Conservation (phyloP, 176 grass and related monocot species). For the Bothriochloa decipiens region DNA sequence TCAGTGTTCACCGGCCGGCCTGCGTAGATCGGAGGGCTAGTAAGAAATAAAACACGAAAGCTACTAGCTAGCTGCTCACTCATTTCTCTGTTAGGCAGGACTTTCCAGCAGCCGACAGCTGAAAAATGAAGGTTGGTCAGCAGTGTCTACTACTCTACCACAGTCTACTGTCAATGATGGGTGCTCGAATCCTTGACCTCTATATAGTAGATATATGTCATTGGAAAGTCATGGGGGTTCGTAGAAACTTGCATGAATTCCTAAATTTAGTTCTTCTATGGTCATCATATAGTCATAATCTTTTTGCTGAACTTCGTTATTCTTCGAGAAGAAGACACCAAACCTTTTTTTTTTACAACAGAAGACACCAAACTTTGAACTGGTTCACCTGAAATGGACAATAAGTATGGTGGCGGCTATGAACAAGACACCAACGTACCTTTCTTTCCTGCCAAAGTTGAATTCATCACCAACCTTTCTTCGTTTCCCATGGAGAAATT, state of each 20-base stretch:
- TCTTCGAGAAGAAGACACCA: too few relatives aligned
- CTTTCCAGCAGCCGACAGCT: not conserved
- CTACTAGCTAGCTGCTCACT: too few relatives aligned
- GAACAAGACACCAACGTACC: not conserved
- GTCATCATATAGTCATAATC: not conserved
- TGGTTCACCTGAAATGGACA: too few relatives aligned
- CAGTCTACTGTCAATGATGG: not conserved
- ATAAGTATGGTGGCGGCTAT: not conserved
- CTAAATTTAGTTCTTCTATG: not conserved
- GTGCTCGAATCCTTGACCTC: conserved; percentile 11
- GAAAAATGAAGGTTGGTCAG: not conserved
- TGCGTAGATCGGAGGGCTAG: not conserved
- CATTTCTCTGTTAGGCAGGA: not conserved
- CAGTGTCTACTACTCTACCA: not conserved
- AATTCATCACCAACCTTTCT: not conserved
- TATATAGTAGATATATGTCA: not conserved
- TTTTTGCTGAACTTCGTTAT: not conserved
- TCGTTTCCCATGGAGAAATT: not conserved
- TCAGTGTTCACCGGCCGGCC: not conserved
- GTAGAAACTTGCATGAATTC: not conserved
- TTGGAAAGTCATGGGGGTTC: not conserved
- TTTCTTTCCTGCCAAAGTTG: not conserved
- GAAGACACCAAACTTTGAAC: too few relatives aligned
- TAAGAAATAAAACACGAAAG: not conserved
- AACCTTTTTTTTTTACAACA: too few relatives aligned